Base-by-base conservation (phyloP, 768 basidiomycete species). In the Serendipita sp. region DNA sequence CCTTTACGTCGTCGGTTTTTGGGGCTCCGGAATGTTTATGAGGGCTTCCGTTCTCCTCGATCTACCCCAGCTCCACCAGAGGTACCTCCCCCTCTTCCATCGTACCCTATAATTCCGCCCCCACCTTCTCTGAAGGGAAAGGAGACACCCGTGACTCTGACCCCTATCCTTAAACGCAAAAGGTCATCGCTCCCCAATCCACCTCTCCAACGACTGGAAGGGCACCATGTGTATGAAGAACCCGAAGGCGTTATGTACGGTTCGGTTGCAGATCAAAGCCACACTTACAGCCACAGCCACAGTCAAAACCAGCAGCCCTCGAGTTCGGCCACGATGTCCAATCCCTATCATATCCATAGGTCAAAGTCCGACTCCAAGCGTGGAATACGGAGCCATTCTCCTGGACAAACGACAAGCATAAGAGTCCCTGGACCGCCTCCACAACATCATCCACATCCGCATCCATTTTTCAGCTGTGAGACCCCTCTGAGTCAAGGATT, bases 371-470 rank as follows among this genome's bases (percentile, higher is more conserved):
- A 60, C 36, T 60, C 55, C 16, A 27, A 36, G 16, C 55, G 31
- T 18, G 27, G 27, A 33, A 60, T 23, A 37, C 27, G 55, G 8
- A 60, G 55, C n/a, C 55, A 60, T 36, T 60, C 55, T 27, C 55
- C 55, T 36, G 55, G 55, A 27, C 55, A 60, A 10, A 60, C 55
- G 55, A 60, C 55, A 36, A 60, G 55, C n/a, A 60, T 60, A 27
- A 10, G 55, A 27, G 55, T 60, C 10, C 55, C 55, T 11, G 55
- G 55, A n/a, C 55, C 55, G 10, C 55, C 55, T 11, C 55, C 55
- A n/a, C 29, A 27, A 23, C 55, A 60, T 60, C 55, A 60, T 37
- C 55, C 55, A 3, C 55, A 60, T 60, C 55, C 55, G 11, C 55
- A 60, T 60, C 55, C 55, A 10, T 60, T 29, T n/a, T 60, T 60